Evolutionary conservation across 169 alveolate species (phyloP).

Genomic region (Eimeria zaria): DNA sequence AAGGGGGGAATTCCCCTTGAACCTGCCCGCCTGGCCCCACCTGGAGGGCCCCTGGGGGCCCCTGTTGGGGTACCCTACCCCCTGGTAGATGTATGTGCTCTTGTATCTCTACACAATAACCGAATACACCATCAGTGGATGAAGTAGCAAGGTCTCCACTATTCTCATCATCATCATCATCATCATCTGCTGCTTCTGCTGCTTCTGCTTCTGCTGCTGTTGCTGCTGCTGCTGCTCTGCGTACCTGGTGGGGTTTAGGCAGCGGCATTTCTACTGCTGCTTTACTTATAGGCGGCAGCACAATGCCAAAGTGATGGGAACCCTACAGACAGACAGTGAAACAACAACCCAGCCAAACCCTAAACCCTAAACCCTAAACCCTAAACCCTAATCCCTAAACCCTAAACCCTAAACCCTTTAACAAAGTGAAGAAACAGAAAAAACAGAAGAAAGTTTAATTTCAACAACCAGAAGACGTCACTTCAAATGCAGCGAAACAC

Average conservation of each 20-base stretch:
- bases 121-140: neutral
- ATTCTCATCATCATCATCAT: neutral
- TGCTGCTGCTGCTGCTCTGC: neutral
- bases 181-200: neutral
- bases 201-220: neutral
- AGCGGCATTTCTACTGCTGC: neutral
- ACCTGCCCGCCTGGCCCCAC: neutral
- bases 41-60: no score
- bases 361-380: constrained; percentile 34
- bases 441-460: no score
- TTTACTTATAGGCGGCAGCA: neutral
- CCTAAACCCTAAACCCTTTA: neutral
- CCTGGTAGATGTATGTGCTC: constrained; percentile 3
- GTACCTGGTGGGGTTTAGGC: neutral
- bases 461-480: no score
- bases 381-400: constrained; percentile 50
- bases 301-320: constrained; percentile 18
- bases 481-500: no score
- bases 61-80: neutral
- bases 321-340: neutral
- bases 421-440: neutral
- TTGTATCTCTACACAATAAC: constrained; percentile 67
- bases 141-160: neutral
- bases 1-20: no score
- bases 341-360: neutral